Conservation (phyloP, 2,329 filamentous ascomycete species). For the Dothistroma septosporum region DNA sequence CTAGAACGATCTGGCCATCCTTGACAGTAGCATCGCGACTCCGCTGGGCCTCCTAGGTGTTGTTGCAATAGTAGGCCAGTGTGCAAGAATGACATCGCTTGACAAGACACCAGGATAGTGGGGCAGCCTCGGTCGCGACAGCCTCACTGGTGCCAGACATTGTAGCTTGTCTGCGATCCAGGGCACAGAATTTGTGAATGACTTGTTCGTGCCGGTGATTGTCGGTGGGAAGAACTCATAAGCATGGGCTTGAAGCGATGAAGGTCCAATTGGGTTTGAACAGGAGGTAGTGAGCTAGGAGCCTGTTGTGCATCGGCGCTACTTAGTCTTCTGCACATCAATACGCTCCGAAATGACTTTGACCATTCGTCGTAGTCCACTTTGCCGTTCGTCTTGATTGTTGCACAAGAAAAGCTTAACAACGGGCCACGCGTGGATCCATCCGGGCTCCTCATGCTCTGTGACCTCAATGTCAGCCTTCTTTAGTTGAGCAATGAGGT, state of each 20-base stretch:
- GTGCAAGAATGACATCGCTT: too few species aligned
- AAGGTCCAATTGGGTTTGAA: background rate
- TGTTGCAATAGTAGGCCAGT: too few species aligned
- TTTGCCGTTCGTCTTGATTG: slow-evolving; percentile 43
- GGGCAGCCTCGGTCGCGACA: too few species aligned
- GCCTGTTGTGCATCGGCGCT: background rate
- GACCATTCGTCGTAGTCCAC: slow-evolving; percentile 46
- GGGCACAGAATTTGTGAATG: background rate
- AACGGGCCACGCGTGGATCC: slow-evolving; percentile 80
- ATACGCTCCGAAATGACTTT: slow-evolving; percentile 23
- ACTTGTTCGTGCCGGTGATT: background rate
- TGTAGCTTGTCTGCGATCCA: background rate
- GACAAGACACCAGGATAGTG: too few species aligned
- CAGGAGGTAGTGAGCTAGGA: background rate
- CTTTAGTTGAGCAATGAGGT: slow-evolving; percentile 54
- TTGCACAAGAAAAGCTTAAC: slow-evolving; percentile 56
- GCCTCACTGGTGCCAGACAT: slow-evolving; percentile 9
- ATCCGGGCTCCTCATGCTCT: slow-evolving; percentile 58
- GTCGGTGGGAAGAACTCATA: too few species aligned
- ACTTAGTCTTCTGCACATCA: slow-evolving; percentile 12
- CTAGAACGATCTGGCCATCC: too few species aligned
- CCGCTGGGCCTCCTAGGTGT: too few species aligned
- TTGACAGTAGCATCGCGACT: too few species aligned
- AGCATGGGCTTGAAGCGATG: background rate
- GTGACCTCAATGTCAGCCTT: slow-evolving; percentile 53